Conservation (phyloP, 352 stramenopile species). For the Pythium monospermum region DNA sequence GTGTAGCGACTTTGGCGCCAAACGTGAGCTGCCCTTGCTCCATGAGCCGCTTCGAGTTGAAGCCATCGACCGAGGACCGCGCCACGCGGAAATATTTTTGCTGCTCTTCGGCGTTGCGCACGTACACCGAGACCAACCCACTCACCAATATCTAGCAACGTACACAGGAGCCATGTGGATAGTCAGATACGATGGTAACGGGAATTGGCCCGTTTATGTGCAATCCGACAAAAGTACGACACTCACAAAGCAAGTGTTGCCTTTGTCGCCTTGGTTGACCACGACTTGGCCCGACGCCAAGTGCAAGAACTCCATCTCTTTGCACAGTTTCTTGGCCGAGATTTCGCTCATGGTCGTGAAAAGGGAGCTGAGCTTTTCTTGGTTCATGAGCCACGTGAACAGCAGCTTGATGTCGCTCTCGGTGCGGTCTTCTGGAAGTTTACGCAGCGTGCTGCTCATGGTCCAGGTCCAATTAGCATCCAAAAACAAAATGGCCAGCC, state of each 20-base stretch:
- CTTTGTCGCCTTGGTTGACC: conserved; percentile 80
- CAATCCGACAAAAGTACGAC: background rate
- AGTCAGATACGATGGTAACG: no score
- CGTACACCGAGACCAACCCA: conserved; percentile 66
- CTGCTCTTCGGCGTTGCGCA: conserved; percentile 68
- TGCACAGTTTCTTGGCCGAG: conserved; percentile 80
- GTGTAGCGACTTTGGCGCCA: conserved; percentile 61
- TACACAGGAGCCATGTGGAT: background rate
- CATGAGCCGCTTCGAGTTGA: conserved; percentile 38
- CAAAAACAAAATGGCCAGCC: background rate
- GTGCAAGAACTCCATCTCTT: conserved; percentile 83
- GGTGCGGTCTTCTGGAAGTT: conserved; percentile 53
- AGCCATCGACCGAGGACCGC: conserved; percentile 37
- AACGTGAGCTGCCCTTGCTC: conserved; percentile 36
- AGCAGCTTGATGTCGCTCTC: conserved; percentile 76
- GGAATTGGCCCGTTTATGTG: background rate
- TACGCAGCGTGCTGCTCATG: conserved; percentile 69
- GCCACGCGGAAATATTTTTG: conserved; percentile 49
- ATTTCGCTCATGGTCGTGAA: conserved; percentile 85
- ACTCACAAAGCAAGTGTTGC: conserved; percentile 81
- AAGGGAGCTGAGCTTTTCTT: conserved; percentile 82
- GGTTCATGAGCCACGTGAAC: conserved; percentile 82
- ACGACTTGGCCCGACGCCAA: conserved; percentile 60
- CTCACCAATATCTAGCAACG: conserved; percentile 66
- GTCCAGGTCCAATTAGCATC: no score